Base-by-base conservation (phyloP, 1,139 yeast species). In the Yamadazyma siamensis region DNA sequence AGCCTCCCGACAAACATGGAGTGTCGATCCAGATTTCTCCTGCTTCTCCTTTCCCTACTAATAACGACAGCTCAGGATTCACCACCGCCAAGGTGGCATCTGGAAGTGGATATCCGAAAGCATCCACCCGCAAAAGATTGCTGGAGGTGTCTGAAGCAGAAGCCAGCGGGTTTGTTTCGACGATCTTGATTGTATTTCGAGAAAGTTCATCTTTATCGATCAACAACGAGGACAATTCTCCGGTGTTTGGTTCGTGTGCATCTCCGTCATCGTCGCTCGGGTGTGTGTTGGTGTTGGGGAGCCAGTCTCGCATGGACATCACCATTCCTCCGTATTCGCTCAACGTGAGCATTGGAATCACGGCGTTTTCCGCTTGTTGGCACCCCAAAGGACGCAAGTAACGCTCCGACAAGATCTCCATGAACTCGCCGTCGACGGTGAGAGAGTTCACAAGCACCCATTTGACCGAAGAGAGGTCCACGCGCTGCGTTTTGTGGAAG, bases 11-110 rank as follows among this genome's bases (percentile, higher is more conserved):
- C 5, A 87, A 61, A 37, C 94, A 83, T 3, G 91, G 94, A 36
- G 89, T 79, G 50, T 87, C 95, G 14, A 91, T 85, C 98, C 98
- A 94, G 20, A 91, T 82, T 54, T 91, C 99, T 14, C 98, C 98
- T n/a, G 94, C 83, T 41, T 84, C 89, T 45, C 86, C 77, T 27
- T 70, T 76, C 3, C 75, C 72, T 4, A 85, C 80, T 13, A 87
- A 59, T 4, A 76, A 58, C 19, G 80, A 71, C 38, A 86, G 83
- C 41, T 94, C 98, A 0, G 98, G 97, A 50, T 94, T 88, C 0
- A 91, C 97, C 21, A 91, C 78, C 0, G 97, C 96, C 25, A 91
- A 57, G 0, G 95, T 86, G 1, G 96, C 91, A 59, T 89, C 96
- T 0, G 96, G 96, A 3, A 91, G 58, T 0, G 98, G 98, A 47